These are phyloP conservation scores for Adansonia digitata DNA, from an alignment of 345 rosid species.

Conservation along the genomic window DNA sequence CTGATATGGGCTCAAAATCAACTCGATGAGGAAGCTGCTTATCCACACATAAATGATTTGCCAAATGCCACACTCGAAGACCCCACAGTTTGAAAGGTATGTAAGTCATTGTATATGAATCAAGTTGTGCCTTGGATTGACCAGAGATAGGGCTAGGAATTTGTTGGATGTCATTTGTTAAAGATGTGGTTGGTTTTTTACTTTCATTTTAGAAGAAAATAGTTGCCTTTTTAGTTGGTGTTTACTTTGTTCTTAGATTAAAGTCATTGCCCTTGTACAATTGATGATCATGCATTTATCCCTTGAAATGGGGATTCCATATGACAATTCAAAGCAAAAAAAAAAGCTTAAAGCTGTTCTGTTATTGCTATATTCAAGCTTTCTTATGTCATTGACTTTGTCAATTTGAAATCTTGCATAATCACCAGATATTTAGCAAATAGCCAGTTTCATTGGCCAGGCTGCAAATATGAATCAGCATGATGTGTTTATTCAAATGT, in stretches of 20 bases:
- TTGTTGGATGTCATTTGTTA: constrained; percentile 19
- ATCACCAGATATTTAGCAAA: neutral
- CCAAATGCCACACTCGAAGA: constrained; percentile 75
- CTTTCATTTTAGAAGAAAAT: constrained; percentile 14
- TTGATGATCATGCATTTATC: constrained; percentile 15
- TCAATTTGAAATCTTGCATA: neutral
- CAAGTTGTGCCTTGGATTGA: constrained; percentile 2
- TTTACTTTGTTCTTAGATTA: constrained; percentile 17
- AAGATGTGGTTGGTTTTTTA: constrained; percentile 14
- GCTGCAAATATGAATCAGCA: neutral
- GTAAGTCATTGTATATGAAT: neutral
- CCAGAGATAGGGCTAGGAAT: constrained; percentile 9
- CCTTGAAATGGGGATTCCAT: neutral
- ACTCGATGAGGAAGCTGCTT: constrained; percentile 86
- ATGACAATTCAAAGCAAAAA: neutral
- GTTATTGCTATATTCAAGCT: neutral
- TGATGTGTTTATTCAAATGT: too few species aligned
- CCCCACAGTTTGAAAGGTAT: constrained; percentile 41
- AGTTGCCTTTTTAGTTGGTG: constrained; percentile 20
- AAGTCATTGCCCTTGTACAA: constrained; percentile 15
- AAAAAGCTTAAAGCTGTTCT: neutral
- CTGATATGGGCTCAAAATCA: constrained; percentile 86
- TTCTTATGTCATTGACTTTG: neutral
- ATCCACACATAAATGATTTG: constrained; percentile 81
- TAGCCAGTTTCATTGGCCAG: neutral